phyloP scores from a whole-genome alignment of 192 early-diverging fungal species.

The Coemansia sp. region DNA sequence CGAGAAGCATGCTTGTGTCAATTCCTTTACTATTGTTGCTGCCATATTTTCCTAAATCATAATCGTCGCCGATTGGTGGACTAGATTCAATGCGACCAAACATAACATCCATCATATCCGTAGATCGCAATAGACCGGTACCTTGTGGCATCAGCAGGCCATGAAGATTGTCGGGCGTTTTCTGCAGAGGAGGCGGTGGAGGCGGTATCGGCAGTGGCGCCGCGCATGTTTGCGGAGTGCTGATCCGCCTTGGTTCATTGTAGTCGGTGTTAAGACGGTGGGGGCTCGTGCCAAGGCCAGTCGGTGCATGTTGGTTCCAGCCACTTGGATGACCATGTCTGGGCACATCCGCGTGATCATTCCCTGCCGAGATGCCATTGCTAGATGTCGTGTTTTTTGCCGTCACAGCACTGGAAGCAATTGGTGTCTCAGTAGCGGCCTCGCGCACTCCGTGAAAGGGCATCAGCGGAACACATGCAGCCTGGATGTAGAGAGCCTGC shows the following conservation, averaged over 20 bases:
- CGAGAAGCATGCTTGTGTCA: conserved; percentile 5
- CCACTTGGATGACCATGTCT: too few species aligned
- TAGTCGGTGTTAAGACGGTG: neutral
- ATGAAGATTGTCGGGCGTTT: conserved; percentile 3
- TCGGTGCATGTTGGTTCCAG: too few species aligned
- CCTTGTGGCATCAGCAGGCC: conserved; percentile 15
- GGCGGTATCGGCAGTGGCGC: neutral
- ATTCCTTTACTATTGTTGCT: conserved; percentile 1
- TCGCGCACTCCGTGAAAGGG: conserved; percentile 11
- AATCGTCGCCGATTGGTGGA: neutral
- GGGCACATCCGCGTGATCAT: neutral
- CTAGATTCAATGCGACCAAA: conserved; percentile 11
- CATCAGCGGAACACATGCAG: conserved; percentile 16
- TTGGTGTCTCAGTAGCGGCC: neutral
- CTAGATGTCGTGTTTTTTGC: neutral
- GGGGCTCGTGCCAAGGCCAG: neutral
- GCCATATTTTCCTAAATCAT: neutral
- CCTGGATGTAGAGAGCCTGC: conserved; percentile 25
- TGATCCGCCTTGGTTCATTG: neutral
- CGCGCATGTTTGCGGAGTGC: neutral
- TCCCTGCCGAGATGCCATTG: neutral
- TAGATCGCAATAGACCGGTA: conserved; percentile 1
- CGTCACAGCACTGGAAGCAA: too few species aligned
- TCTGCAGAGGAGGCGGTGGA: neutral
- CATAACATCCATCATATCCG: conserved; percentile 15